These are phyloP conservation scores for Alternaria angustiovoidea DNA, from an alignment of 2,329 filamentous ascomycete species.

Conservation along the genomic window DNA sequence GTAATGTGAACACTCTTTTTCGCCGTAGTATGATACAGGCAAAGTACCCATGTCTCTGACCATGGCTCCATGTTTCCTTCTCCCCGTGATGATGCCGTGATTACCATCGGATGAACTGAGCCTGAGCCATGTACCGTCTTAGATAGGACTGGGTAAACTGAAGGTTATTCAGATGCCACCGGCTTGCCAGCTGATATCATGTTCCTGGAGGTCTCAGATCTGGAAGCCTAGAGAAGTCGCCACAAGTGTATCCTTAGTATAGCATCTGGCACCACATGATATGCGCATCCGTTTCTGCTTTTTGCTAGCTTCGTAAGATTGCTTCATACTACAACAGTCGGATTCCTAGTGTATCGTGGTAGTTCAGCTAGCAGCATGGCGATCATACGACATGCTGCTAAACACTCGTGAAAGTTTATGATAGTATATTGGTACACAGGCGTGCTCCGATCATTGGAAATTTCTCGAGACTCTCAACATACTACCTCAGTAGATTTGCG, in stretches of 20 bases:
- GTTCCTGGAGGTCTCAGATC: neutral
- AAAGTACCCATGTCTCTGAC: neutral
- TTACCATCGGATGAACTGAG: neutral
- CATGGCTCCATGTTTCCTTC: neutral
- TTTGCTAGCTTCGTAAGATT: no score
- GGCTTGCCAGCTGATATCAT: neutral
- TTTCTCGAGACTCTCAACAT: no score
- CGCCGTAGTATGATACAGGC: neutral
- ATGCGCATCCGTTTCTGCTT: no score
- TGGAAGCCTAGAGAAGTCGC: neutral
- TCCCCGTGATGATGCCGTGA: constrained; percentile 1
- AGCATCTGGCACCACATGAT: neutral
- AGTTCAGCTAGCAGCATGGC: no score
- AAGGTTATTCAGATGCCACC: neutral
- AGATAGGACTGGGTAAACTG: neutral
- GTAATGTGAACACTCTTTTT: neutral
- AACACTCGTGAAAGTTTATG: no score
- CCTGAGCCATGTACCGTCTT: neutral
- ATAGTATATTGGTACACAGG: no score
- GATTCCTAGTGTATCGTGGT: no score
- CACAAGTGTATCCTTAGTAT: neutral
- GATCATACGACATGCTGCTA: no score
- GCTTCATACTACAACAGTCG: no score
- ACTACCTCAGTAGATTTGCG: no score
- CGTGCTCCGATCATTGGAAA: no score